Percentiles rank a stretch among this genome's conserved stretches.
These are phyloP conservation scores for Cladophialophora exuberans DNA, from an alignment of 2,329 filamentous ascomycete species.

Conservation along the genomic window DNA sequence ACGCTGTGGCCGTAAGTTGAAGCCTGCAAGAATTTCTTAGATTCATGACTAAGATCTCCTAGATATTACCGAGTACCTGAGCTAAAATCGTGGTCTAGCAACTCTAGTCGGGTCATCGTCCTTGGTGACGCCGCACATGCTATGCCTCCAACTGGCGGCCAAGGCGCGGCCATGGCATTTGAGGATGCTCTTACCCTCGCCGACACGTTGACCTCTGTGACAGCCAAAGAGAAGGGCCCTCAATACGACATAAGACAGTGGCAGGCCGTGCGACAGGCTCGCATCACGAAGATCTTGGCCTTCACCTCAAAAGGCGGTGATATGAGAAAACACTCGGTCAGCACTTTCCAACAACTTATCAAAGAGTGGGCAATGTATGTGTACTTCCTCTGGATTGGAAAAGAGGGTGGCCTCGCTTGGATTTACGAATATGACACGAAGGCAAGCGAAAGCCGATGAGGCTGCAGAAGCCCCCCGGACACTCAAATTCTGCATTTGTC, in stretches of 20 bases:
- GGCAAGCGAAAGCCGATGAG: not conserved
- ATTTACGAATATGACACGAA: slow-evolving; percentile 23
- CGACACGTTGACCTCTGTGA: slow-evolving; percentile 17
- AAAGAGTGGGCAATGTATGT: slow-evolving; percentile 29
- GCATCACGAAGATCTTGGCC: slow-evolving; percentile 52
- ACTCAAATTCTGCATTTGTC: too few species aligned
- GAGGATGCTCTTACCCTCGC: slow-evolving; percentile 31
- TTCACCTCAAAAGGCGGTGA: slow-evolving; percentile 43
- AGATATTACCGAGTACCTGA: slow-evolving; percentile 26
- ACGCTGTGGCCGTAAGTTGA: slow-evolving; percentile 28
- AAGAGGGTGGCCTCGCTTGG: slow-evolving; percentile 19
- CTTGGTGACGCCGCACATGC: slow-evolving; percentile 32
- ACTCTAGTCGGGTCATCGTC: slow-evolving; percentile 22
- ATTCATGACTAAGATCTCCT: not conserved
- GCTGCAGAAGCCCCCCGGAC: too few species aligned
- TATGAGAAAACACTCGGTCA: slow-evolving; percentile 16
- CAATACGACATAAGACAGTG: slow-evolving; percentile 38
- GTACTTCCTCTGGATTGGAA: slow-evolving; percentile 21
- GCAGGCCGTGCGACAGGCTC: slow-evolving; percentile 53
- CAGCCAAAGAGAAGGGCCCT: slow-evolving; percentile 1
- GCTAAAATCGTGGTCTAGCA: slow-evolving; percentile 28
- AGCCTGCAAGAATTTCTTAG: not conserved
- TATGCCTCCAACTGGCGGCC: slow-evolving; percentile 31
- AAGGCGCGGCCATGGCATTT: slow-evolving; percentile 31
- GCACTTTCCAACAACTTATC: slow-evolving; percentile 22